Conservation (phyloP, 2,329 filamentous ascomycete genomes). For the Rhexocercosporidium sp. region DNA sequence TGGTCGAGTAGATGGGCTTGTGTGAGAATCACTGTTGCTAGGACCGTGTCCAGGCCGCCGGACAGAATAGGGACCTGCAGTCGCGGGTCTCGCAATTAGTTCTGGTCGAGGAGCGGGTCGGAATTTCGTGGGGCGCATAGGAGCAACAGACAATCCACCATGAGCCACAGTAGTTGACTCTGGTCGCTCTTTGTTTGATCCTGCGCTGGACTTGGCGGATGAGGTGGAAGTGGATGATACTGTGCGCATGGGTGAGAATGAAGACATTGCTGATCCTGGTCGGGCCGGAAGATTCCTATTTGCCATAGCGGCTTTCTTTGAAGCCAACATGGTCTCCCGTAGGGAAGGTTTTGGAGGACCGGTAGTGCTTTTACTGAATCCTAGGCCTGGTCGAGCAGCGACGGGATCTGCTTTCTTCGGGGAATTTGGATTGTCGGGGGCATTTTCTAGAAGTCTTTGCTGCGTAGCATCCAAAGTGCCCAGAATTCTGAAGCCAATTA, state of each 20-base stretch:
- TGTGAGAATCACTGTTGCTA: constrained; percentile 37
- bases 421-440: constrained; percentile 79
- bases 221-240: constrained; percentile 44
- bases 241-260: constrained; percentile 58
- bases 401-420: constrained; percentile 59
- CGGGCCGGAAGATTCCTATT: constrained; percentile 59
- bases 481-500: constrained; percentile 67
- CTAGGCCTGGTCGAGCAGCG: constrained; percentile 58
- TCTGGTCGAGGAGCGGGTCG: constrained; percentile 56
- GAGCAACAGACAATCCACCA: constrained; percentile 66
- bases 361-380: constrained; percentile 68
- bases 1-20: constrained; percentile 45
- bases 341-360: constrained; percentile 66
- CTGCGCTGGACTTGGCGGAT: constrained; percentile 44
- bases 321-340: constrained; percentile 82
- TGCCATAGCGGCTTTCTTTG: constrained; percentile 68
- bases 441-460: constrained; percentile 80
- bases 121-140: constrained; percentile 63
- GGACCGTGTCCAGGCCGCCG: constrained; percentile 46
- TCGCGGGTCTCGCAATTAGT: constrained; percentile 61
- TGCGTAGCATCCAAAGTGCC: constrained; percentile 77
- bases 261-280: constrained; percentile 68
- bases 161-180: constrained; percentile 46
- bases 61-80: constrained; percentile 69
- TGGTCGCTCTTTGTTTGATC: constrained; percentile 50